Evolutionary conservation across 805 yeast genomes (phyloP), one percentile per base, ranked within the genome.

Genomic region (Wilhelminamyces savonicus): DNA sequence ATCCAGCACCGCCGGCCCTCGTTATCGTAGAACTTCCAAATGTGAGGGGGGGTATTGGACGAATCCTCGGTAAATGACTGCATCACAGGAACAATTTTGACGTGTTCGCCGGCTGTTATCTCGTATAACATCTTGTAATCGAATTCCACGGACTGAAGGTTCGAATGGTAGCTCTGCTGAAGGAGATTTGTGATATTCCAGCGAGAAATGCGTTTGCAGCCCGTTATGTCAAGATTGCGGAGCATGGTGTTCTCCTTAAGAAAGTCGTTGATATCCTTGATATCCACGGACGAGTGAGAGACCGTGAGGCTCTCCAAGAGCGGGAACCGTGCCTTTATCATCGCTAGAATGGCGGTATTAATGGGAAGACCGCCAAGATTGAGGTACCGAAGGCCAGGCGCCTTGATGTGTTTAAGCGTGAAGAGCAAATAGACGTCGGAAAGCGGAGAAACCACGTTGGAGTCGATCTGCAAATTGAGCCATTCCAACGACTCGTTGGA

Each of bases 1-100:
- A 86, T 52, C 95, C 95, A 86, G 9, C 84, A 78, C 37, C 96
- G 66, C 37, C 95, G 66, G 4, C 94, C 94, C 41, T 75, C 78
- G 33, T 73, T 69, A 41, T 72, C 77, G 46, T 60, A 70, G 33
- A 63, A 61, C 42, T 65, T 70, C 79, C 79, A 74, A 2, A 59
- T 46, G 30, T 49, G 53, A 7, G 66, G 61, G 9, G 49, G 41
- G 13, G 32, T 38, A 7, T 40, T 35, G n/a, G 49, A 46, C n/a
- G n/a, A n/a, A 25, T 32, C 34, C 26, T 47, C 44, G 21, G 50
- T 38, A 37, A 54, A 57, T 4, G 59, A 52, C 4, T 52, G 50
- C 24, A 50, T 59, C 4, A 48, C 39, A 2, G 57, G 56, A 18
- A 45, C 48, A 4, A 59, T 39, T 27, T 56, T 51, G 28, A 58